Conservation (phyloP, 2,329 filamentous ascomycete species). For the Venturia aucupariae region DNA sequence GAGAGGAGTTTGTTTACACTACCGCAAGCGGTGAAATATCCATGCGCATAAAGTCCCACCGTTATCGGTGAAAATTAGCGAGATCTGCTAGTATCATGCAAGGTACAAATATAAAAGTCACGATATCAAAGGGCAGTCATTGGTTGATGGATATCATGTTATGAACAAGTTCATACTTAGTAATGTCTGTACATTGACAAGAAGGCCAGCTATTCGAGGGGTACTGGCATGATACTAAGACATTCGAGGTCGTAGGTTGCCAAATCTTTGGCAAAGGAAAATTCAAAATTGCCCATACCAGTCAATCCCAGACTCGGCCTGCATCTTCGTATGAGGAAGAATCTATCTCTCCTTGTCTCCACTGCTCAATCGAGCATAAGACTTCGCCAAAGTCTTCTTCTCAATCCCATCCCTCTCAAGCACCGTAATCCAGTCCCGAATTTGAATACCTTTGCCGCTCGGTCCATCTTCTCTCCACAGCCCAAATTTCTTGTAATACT, state of each 20-base stretch:
- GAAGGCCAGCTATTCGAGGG: too few species aligned
- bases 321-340: background rate
- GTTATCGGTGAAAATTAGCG: background rate
- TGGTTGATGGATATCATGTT: background rate
- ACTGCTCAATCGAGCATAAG: constrained; percentile 9
- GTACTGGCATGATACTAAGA: too few species aligned
- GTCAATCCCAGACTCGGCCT: too few species aligned
- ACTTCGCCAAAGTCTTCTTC: constrained; percentile 48
- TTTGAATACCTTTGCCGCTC: constrained; percentile 69
- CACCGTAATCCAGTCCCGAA: constrained; percentile 71
- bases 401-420: constrained; percentile 71
- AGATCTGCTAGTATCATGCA: background rate
- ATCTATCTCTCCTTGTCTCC: constrained; percentile 8
- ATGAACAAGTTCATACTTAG: too few species aligned
- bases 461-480: constrained; percentile 66
- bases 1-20: background rate
- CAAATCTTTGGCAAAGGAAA: too few species aligned
- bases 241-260: too few species aligned
- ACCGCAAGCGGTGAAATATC: background rate
- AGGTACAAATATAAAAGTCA: background rate
- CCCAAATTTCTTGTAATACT: constrained; percentile 8
- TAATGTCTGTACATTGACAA: too few species aligned
- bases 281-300: too few species aligned
- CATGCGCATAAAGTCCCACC: background rate
- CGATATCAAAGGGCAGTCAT: background rate